Conservation (phyloP, 2,329 filamentous ascomycete species). For the Penicillium sp. region DNA sequence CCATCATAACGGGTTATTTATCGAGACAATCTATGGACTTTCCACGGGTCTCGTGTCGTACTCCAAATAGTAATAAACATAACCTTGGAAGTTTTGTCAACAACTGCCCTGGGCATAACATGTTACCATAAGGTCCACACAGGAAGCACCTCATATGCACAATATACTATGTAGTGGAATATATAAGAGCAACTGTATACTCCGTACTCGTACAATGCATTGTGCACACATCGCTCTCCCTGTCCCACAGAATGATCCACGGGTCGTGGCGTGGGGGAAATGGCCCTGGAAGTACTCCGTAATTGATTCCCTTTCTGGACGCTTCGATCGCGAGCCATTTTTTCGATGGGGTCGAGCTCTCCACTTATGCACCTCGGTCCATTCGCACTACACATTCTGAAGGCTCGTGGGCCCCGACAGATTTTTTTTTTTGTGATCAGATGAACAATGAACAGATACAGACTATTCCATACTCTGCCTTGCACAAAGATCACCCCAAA, state of each 20-base stretch:
- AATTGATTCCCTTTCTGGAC: slow-evolving; percentile 8
- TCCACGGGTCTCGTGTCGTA: too few relatives aligned
- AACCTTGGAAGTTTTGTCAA: too few relatives aligned
- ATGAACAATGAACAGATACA: not conserved
- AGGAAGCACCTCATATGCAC: too few relatives aligned
- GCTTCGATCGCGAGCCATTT: slow-evolving; percentile 10
- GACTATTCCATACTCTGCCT: not conserved
- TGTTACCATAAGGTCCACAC: too few relatives aligned
- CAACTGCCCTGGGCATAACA: too few relatives aligned
- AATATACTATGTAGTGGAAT: too few relatives aligned
- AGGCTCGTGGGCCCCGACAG: not conserved
- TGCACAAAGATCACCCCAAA: not conserved
- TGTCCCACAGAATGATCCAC: slow-evolving; percentile 10
- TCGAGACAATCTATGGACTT: too few relatives aligned
- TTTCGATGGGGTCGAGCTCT: slow-evolving; percentile 5
- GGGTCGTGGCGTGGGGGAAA: slow-evolving; percentile 19
- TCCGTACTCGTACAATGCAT: not conserved
- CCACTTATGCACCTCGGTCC: slow-evolving; percentile 4
- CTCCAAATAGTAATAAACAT: too few relatives aligned
- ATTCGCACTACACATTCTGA: not conserved
- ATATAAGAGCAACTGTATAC: too few relatives aligned
- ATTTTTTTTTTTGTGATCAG: slow-evolving; percentile 1
- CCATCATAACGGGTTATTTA: too few relatives aligned
- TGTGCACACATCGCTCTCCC: not conserved
- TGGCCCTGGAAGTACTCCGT: not conserved